Conservation (phyloP, 148 eudicot genomes). For the Rhododendron molle region DNA sequence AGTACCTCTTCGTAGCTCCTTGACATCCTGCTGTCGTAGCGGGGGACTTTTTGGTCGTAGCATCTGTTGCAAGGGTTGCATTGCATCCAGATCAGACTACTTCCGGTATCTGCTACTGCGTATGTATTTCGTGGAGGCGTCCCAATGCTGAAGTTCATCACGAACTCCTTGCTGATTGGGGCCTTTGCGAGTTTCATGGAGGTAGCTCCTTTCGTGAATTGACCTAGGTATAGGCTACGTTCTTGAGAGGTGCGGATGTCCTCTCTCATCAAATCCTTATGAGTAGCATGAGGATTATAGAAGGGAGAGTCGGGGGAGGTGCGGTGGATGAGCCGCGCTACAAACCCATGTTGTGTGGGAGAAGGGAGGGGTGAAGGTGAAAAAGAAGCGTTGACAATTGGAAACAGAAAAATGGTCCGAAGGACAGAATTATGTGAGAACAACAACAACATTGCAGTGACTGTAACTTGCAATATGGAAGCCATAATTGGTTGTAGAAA, state of each 20-base stretch:
- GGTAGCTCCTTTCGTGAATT: too few relatives aligned
- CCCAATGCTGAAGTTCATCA: background rate
- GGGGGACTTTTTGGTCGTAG: background rate
- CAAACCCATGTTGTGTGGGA: background rate
- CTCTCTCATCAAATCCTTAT: too few relatives aligned
- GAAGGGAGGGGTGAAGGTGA: background rate
- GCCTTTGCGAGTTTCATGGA: too few relatives aligned
- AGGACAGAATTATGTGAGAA: background rate
- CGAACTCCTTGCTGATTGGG: background rate
- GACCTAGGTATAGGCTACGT: too few relatives aligned
- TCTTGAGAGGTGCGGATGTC: too few relatives aligned
- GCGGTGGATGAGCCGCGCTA: too few relatives aligned
- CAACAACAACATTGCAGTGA: background rate
- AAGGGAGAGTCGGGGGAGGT: too few relatives aligned
- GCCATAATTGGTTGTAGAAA: background rate
- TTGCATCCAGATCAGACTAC: background rate
- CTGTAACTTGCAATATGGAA: background rate
- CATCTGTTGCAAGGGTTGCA: background rate
- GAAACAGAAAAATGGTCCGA: background rate
- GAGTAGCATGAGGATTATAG: too few relatives aligned
- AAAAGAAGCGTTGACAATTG: too few relatives aligned
- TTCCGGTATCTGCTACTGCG: background rate
- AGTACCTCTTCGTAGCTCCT: background rate
- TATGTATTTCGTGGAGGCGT: too few relatives aligned
- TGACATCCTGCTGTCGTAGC: background rate